A percentile compares a stretch with the other conserved stretches of the same genome.
These are phyloP conservation scores for Aspergillus affinis DNA, from an alignment of 495 filamentous ascomycete genomes.

Conservation along the genomic window DNA sequence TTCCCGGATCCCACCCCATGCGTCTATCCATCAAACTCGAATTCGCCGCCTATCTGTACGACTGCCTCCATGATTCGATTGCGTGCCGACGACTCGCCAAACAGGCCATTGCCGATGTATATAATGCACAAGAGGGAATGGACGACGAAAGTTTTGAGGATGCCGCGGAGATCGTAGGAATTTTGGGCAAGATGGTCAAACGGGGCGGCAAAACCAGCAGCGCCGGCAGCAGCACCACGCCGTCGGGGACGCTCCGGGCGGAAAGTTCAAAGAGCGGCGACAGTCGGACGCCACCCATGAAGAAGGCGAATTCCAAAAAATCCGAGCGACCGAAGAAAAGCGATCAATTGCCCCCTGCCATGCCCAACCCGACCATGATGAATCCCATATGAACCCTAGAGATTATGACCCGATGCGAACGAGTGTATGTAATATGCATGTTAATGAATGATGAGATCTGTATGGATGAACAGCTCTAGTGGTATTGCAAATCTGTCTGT, in stretches of 20 bases:
- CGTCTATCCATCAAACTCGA: constrained; percentile 90
- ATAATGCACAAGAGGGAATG: constrained; percentile 86
- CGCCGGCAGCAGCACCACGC: constrained; percentile 32
- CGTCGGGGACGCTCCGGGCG: constrained; percentile 26
- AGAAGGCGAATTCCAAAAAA: neutral
- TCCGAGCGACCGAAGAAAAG: neutral
- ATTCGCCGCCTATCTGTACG: constrained; percentile 91
- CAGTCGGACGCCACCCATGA: constrained; percentile 26
- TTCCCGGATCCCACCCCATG: constrained; percentile 87
- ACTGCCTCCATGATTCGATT: constrained; percentile 81
- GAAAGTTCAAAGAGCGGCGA: constrained; percentile 36
- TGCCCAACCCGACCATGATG: constrained; percentile 40
- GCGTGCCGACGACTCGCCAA: constrained; percentile 73
- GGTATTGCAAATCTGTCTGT: no score
- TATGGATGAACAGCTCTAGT: no score
- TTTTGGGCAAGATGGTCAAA: constrained; percentile 77
- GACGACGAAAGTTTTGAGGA: constrained; percentile 86
- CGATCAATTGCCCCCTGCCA: constrained; percentile 25
- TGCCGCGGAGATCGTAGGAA: constrained; percentile 70
- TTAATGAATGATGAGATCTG: neutral
- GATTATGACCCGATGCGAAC: neutral
- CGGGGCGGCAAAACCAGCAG: constrained; percentile 48
- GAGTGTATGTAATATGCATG: neutral
- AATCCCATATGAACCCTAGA: constrained; percentile 38
- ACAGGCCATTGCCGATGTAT: constrained; percentile 84